These are phyloP conservation scores for Mesembryanthemum crystallinum DNA, from an alignment of 148 eudicot species.

Conservation along the genomic window DNA sequence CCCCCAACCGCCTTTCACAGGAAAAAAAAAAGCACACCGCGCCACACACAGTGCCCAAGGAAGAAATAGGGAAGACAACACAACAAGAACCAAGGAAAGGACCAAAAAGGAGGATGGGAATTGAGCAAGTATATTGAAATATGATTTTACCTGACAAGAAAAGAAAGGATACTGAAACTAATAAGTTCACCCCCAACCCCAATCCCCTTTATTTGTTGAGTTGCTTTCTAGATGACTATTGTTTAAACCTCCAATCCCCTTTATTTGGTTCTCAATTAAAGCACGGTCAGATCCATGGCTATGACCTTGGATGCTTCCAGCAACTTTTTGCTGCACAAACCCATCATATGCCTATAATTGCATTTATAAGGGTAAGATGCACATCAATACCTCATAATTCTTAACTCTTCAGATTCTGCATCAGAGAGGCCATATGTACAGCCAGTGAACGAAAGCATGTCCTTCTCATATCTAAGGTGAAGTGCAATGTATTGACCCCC, in stretches of 20 bases:
- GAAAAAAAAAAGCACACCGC: too few species aligned
- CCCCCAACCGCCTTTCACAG: too few species aligned
- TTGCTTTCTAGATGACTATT: not conserved
- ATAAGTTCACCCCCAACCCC: not conserved
- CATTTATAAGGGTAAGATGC: not conserved
- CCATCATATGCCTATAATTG: not conserved
- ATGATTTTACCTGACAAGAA: too few species aligned
- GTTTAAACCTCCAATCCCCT: not conserved
- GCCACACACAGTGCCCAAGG: too few species aligned
- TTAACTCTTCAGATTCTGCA: conserved; percentile 79
- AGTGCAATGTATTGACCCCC: conserved; percentile 73
- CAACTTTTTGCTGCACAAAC: not conserved
- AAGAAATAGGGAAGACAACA: too few species aligned
- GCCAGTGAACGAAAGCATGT: conserved; percentile 95
- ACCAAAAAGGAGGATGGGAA: too few species aligned
- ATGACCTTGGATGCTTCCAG: not conserved
- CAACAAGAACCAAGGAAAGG: too few species aligned
- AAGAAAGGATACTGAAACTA: too few species aligned
- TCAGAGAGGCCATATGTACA: conserved; percentile 84
- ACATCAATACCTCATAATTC: conserved; percentile 61
- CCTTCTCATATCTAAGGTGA: conserved; percentile 93
- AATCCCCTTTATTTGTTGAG: not conserved
- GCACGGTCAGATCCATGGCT: not conserved
- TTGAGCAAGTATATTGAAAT: too few species aligned
- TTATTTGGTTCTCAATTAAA: not conserved